phyloP scores from a whole-genome alignment of 345 rosid genomes.

The Salix koriyanagi region DNA sequence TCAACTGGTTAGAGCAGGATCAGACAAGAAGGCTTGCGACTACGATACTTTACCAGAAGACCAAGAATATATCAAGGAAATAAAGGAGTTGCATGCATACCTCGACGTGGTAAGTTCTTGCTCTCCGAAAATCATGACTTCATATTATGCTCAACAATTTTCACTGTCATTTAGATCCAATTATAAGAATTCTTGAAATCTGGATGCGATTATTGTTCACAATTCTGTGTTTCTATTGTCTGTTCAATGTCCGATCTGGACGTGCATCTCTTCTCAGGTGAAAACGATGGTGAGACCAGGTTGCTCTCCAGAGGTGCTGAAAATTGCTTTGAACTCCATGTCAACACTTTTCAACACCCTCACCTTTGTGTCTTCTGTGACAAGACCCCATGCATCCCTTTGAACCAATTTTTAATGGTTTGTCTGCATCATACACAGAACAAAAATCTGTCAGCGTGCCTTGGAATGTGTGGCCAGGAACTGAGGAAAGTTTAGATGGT shows the following conservation, averaged over 20 bases:
- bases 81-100: conserved; percentile 31
- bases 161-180: neutral
- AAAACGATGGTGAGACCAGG: conserved; percentile 37
- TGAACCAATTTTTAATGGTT: conserved; percentile 8
- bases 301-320: conserved; percentile 33
- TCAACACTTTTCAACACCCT: conserved; percentile 28
- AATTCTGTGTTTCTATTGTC: neutral
- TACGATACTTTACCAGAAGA: conserved; percentile 1
- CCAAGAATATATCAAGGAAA: conserved; percentile 12
- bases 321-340: conserved; percentile 32
- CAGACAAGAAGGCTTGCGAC: neutral
- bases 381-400: conserved; percentile 28
- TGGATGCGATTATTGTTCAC: neutral
- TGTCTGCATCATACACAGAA: neutral
- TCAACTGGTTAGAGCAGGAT: neutral
- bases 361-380: conserved; percentile 16
- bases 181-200: too few relatives aligned
- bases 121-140: neutral
- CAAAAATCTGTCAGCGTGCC: neutral
- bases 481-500: too few relatives aligned
- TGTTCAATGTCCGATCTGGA: neutral
- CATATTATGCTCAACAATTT: neutral
- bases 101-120: conserved; percentile 26
- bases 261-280: conserved; percentile 21
- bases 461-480: too few relatives aligned